Evolutionary conservation across 2,329 filamentous ascomycete species (phyloP), one percentile per base, ranked within the genome.

Genomic region (Pestalotiopsis sp.): DNA sequence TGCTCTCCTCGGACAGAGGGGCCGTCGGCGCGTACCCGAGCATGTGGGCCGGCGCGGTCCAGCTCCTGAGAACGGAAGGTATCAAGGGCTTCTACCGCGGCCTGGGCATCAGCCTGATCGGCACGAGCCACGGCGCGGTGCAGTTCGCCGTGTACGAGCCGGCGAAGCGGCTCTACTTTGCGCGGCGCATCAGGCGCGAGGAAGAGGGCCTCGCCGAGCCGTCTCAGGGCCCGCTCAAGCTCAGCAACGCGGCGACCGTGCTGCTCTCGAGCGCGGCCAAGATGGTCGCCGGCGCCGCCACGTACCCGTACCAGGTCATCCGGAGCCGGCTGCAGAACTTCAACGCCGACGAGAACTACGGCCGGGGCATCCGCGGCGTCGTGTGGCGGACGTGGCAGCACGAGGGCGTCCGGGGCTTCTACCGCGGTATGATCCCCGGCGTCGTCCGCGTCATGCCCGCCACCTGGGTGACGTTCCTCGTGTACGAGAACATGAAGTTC

Each of bases 91-190:
- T 98, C 76, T 98, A 98, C 80, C 91, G 94, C 26, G 96, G 96
- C 2, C 86, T 98, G 3, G 84, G 92, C 6, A 92, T 97, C 22
- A 92, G 93, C 55, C 83, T 97, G 40, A 85, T 98, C 67, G 95
- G 95, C 14, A 94, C 98, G 40, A 91, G 90, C 68, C 96, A 99
- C 78, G 95, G 95, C 55, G 94, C 95, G 2, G 91, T 99, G 30
- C 96, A 98, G 79, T 99, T 99, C 78, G 93, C 94, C 80, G 93
- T 96, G 22, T 99, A 99, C 79, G 96, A 99, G 78, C 87, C 88
- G 0, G 75, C 86, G 22, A 88, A 89, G 79, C 79, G 83, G 65
- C 72, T 84, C 68, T 89, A 91, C 72, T 83, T 91, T 68, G 81
- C 84, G 1, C 76, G 78, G n/a, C 78, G 79, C 39, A 69, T 71